Evolutionary conservation across 805 yeast species (phyloP), one percentile per base, ranked within the genome.

Genomic region (Suhomyces sp.): DNA sequence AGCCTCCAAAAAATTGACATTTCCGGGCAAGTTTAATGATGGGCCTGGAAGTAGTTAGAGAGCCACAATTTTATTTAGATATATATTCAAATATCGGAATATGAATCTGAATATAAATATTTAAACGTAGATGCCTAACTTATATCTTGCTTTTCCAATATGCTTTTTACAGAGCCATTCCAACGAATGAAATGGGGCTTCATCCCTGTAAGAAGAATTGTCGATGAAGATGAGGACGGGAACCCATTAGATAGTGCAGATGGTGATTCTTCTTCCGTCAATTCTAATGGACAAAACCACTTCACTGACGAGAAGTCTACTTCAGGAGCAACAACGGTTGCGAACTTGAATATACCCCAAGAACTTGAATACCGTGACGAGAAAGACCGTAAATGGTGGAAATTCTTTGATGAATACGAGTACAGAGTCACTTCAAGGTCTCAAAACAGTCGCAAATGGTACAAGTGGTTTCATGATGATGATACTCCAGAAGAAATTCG

Each of bases 311-410:
- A n/a, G n/a, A n/a, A n/a, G n/a, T n/a, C n/a, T n/a, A n/a, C n/a
- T n/a, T n/a, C n/a, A n/a, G n/a, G n/a, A n/a, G n/a, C n/a, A n/a
- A n/a, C n/a, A n/a, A n/a, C n/a, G n/a, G n/a, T n/a, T n/a, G n/a
- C n/a, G n/a, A n/a, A n/a, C n/a, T n/a, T n/a, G n/a, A n/a, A n/a
- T n/a, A n/a, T n/a, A 17, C 13, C 17, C n/a, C 17, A 6, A 14
- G 7, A 14, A 6, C 10, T 18, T 6, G 78, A 73, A 46, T 68
- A 64, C 44, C 54, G 79, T 40, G 80, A 75, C 47, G 79, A 74
- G 50, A 76, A 77, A 4, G 46, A 68, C 35, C 59, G 77, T 35
- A 63, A 68, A 17, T 74, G 78, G 74, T 70, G 63, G 63, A 63
- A 61, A 21, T 71, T 57, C 39, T 73, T 72, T 27, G 63, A 59